Base-by-base conservation (phyloP, 768 basidiomycete genomes). In the Xerocomellus dryophilus region DNA sequence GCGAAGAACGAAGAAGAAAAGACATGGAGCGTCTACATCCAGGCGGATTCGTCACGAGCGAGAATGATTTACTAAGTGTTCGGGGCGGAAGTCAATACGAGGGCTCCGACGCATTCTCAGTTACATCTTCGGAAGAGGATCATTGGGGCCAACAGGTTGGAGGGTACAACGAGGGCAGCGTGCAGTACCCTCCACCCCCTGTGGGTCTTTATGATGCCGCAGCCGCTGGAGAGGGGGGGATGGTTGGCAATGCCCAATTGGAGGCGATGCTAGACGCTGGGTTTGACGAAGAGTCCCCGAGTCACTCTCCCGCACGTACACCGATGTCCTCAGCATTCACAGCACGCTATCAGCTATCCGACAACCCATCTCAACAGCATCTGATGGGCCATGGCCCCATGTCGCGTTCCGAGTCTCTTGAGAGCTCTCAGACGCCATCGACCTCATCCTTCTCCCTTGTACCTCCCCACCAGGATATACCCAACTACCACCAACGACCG, bases 91-190 rank as follows among this genome's bases (percentile, higher is more conserved):
- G 80, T 59, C 82, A 85, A 62, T 86, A 85, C 61, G 88, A 90
- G 60, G 82, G 85, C 43, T 91, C 89, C 11, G 93, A 96, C 66
- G 85, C 89, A 2, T 68, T 83, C 43, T 95, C 93, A 10, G 73
- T 94, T 51, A 75, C 83, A 17, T 93, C 90, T 5, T 90, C 92
- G 9, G 96, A 98, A 34, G 94, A 96, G 40, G 96, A 98, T 65
- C 86, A 93, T 32, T 99, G 95, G 94, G 93, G 94, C 4, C 76
- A 82, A 5, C 95, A 99, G 69, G 93, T 99, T 50, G 95, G 96
- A 11, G 92, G 82, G 43, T 98, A 98, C 73, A 96, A 98, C 70
- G 95, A 98, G 70, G 78, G 90, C 66, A 82, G 81, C 67, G 58
- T 74, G 27, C 80, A 85, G 61, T 94, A 85, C 61, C 89, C 93